Base-by-base conservation (phyloP, 2,329 filamentous ascomycete species). In the Ceratocystis diversiconidia region DNA sequence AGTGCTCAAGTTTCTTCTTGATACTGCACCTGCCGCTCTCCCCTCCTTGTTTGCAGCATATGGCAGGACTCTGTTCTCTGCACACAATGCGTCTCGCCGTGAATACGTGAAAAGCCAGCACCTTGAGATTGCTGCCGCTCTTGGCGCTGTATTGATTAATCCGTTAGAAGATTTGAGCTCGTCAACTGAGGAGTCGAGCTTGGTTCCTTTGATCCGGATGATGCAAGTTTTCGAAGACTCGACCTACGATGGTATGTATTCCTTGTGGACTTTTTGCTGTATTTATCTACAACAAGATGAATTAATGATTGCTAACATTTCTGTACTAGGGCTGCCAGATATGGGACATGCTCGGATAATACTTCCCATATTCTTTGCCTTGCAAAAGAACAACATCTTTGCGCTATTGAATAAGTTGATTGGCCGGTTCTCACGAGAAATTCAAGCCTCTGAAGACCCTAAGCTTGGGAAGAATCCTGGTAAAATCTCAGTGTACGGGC, bases 21-120 rank as follows among this genome's bases (percentile, higher is more conserved):
- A 88, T 71, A 86, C 89, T 43, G 82, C 95, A 70, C 86, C 92
- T 25, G 85, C 85, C 7, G 86, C 87, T 2, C 87, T 92, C n/a
- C 88, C 90, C 19, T 86, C 88, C 0, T 88, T 97, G 70, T 88
- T 96, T 72, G 90, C 95, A 71, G 87, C 85, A 1, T 78, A 97
- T 55, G 92, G 92, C 12, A 94, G 90, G 73, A 84, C 88, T 17
- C 78, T 97, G 25, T 80, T 95, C 3, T 84, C 85, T 55, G 88
- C 90, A 67, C 85, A 91, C 62, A 85, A 74, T 61, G 8, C 22
- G 6, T 63, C 66, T 46, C 80, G 84, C 32, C 91, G 96, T 70
- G 71, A 77, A 1, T 86, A 79, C 69, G 71, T 79, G 65, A 75
- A 82, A 69, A 76, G 78, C 64, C 78, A 80, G 65, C 83, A 87